A percentile compares a stretch with the other conserved stretches of the same genome.
Evolutionary conservation across 2,329 filamentous ascomycete genomes (phyloP).

Genomic region (Ophiostoma himal-ulmi): DNA sequence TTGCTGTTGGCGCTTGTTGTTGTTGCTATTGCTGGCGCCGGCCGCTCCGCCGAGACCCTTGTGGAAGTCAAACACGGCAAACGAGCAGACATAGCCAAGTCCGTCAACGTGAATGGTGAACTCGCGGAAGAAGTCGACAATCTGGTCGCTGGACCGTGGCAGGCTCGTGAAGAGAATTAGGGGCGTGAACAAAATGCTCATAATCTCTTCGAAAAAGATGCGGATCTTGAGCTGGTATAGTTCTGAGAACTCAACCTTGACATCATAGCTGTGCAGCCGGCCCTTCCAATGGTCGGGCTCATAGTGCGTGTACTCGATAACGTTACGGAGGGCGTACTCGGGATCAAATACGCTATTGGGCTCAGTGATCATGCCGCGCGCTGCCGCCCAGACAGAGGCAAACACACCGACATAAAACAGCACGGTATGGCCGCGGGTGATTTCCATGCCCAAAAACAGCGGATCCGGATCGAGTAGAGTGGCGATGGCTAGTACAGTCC

Average conservation of each 20-base stretch:
- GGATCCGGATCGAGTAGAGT: slow-evolving; percentile 80
- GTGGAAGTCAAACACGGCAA: slow-evolving; percentile 95
- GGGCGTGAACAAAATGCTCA: slow-evolving; percentile 88
- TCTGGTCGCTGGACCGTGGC: slow-evolving; percentile 80
- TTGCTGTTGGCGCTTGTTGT: slow-evolving; percentile 13
- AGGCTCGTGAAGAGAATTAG: slow-evolving; percentile 82
- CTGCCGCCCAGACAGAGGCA: slow-evolving; percentile 74
- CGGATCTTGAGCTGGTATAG: slow-evolving; percentile 89
- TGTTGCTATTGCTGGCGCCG: slow-evolving; percentile 7
- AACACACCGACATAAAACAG: slow-evolving; percentile 86
- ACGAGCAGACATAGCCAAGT: slow-evolving; percentile 91
- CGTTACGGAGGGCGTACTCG: slow-evolving; percentile 77
- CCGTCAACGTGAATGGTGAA: slow-evolving; percentile 97
- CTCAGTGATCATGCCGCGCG: slow-evolving; percentile 76
- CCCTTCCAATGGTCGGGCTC: slow-evolving; percentile 83
- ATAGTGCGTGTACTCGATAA: slow-evolving; percentile 91
- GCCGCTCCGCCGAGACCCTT: slow-evolving; percentile 51
- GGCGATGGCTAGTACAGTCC: slow-evolving; percentile 75
- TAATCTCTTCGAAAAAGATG: slow-evolving; percentile 85
- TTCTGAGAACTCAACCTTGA: slow-evolving; percentile 81
- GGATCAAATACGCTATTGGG: slow-evolving; percentile 89
- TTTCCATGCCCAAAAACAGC: slow-evolving; percentile 83
- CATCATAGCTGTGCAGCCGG: slow-evolving; percentile 86
- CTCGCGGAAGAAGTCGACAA: slow-evolving; percentile 96
- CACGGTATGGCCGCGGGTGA: slow-evolving; percentile 80